Evolutionary conservation across 208 protist genomes (phyloP).

Genomic region (Sergeia podlipaevii): DNA sequence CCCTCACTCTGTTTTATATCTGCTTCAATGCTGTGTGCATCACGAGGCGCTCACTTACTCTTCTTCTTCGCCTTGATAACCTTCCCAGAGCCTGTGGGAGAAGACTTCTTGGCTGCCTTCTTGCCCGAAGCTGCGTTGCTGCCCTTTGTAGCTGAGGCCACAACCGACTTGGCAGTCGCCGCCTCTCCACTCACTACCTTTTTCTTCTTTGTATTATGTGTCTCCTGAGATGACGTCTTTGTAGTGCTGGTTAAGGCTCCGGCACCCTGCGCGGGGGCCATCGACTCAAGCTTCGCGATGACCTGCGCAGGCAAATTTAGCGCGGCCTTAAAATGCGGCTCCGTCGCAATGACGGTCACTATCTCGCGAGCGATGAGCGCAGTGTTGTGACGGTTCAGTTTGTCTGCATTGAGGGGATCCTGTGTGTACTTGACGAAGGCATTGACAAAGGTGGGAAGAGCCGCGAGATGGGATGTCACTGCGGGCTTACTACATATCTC

Average conservation of each 20-base stretch:
- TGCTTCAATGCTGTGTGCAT: too few species aligned
- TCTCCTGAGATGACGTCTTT: too few species aligned
- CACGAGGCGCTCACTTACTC: too few species aligned
- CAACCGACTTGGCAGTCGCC: background rate
- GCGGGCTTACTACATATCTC: slow-evolving; percentile 83
- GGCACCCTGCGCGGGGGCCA: slow-evolving; percentile 34
- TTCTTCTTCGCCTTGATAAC: too few species aligned
- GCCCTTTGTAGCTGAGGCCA: background rate
- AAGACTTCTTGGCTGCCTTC: background rate
- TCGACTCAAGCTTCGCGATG: slow-evolving; percentile 20
- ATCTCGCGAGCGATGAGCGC: slow-evolving; percentile 75
- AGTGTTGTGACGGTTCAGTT: slow-evolving; percentile 56
- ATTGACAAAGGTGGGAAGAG: slow-evolving; percentile 53
- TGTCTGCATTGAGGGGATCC: slow-evolving; percentile 2
- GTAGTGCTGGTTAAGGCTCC: too few species aligned
- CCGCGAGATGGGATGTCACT: slow-evolving; percentile 64
- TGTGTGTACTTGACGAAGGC: slow-evolving; percentile 39
- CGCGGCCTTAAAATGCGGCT: slow-evolving; percentile 54
- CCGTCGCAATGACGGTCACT: slow-evolving; percentile 38
- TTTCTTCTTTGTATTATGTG: slow-evolving; percentile 6
- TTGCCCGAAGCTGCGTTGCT: too few species aligned
- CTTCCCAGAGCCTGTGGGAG: too few species aligned
- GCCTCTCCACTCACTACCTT: slow-evolving; percentile 18
- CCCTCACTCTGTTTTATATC: too few species aligned
- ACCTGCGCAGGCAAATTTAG: slow-evolving; percentile 47